A percentile compares a stretch with the other conserved stretches of the same genome.
These are phyloP conservation scores for Candida taoyuanica DNA, from an alignment of 805 yeast genomes.

Conservation along the genomic window DNA sequence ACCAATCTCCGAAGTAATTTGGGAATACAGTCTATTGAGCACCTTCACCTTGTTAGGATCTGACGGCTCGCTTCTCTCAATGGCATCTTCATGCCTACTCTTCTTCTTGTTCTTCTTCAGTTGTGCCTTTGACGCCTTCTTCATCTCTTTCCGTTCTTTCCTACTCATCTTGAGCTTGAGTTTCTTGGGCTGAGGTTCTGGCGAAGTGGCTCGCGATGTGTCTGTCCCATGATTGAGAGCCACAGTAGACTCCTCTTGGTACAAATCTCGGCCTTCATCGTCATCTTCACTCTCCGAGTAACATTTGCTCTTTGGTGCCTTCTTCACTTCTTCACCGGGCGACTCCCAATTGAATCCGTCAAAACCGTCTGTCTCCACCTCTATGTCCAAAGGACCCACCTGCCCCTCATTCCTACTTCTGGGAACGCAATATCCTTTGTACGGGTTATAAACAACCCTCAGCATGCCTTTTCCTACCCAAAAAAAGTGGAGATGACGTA, in stretches of 20 bases:
- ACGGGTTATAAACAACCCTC: constrained; percentile 17
- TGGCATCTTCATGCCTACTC: constrained; percentile 6
- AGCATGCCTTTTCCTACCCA: constrained; percentile 7
- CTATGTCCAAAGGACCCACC: constrained; percentile 2
- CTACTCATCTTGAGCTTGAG: constrained; percentile 5
- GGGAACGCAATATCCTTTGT: constrained; percentile 24
- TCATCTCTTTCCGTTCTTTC: constrained; percentile 8
- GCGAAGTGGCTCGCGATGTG: background rate
- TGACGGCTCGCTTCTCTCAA: constrained; percentile 16
- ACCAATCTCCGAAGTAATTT: constrained; percentile 12
- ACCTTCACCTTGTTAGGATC: constrained; percentile 16
- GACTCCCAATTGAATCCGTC: constrained; percentile 37
- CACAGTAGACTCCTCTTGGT: constrained; percentile 9
- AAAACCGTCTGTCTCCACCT: constrained; percentile 34
- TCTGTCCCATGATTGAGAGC: constrained; percentile 9
- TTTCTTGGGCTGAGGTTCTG: constrained; percentile 1
- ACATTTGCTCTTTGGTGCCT: background rate
- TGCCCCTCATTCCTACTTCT: constrained; percentile 4
- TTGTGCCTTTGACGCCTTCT: constrained; percentile 13
- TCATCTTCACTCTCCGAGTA: background rate
- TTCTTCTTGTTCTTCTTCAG: constrained; percentile 9
- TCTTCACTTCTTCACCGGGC: background rate
- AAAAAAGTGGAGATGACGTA: too few species aligned
- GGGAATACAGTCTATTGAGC: constrained; percentile 15
- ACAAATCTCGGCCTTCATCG: constrained; percentile 2